phyloP scores from a whole-genome alignment of 2,329 filamentous ascomycete genomes.

The Cladophialophora exuberans region DNA sequence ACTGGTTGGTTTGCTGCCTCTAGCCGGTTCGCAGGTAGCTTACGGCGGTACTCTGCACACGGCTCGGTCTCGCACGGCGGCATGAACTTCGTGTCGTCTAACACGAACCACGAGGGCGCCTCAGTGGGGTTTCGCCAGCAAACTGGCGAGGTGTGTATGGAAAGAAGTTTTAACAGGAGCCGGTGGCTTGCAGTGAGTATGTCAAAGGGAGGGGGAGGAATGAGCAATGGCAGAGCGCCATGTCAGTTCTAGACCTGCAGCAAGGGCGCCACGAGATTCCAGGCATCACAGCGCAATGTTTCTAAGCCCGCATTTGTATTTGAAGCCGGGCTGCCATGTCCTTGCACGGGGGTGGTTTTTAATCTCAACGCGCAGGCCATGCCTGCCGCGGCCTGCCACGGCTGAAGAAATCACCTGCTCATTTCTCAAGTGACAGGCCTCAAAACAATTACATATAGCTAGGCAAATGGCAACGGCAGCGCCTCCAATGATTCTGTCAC shows the following conservation, averaged over 20 bases:
- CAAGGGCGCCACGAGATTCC: slow-evolving; percentile 7
- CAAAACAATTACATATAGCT: slow-evolving; percentile 8
- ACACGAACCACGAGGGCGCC: slow-evolving; percentile 19
- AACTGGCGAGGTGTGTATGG: slow-evolving; percentile 1
- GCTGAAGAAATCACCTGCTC: slow-evolving; percentile 7
- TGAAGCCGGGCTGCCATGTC: slow-evolving; percentile 4
- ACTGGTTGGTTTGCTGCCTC: slow-evolving; percentile 10
- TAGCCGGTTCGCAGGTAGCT: slow-evolving; percentile 13
- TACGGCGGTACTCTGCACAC: no score
- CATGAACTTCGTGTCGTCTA: slow-evolving; percentile 24
- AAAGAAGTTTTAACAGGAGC: slow-evolving; percentile 20
- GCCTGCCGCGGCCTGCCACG: not conserved
- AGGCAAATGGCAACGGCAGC: not conserved
- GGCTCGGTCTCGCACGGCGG: slow-evolving; percentile 14
- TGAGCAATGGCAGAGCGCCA: not conserved
- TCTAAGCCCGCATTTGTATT: slow-evolving; percentile 3
- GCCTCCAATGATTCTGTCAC: not conserved
- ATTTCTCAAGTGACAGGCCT: slow-evolving; percentile 20
- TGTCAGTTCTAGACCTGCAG: slow-evolving; percentile 8
- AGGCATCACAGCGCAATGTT: slow-evolving; percentile 2
- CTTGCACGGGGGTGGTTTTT: slow-evolving; percentile 15
- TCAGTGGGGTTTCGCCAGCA: slow-evolving; percentile 1
- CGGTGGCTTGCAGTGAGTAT: slow-evolving; percentile 13
- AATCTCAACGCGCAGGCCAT: slow-evolving; percentile 19
- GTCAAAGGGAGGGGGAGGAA: slow-evolving; percentile 7